phyloP scores from a whole-genome alignment of 2,329 filamentous ascomycete species.

The Rutstroemia sp. region DNA sequence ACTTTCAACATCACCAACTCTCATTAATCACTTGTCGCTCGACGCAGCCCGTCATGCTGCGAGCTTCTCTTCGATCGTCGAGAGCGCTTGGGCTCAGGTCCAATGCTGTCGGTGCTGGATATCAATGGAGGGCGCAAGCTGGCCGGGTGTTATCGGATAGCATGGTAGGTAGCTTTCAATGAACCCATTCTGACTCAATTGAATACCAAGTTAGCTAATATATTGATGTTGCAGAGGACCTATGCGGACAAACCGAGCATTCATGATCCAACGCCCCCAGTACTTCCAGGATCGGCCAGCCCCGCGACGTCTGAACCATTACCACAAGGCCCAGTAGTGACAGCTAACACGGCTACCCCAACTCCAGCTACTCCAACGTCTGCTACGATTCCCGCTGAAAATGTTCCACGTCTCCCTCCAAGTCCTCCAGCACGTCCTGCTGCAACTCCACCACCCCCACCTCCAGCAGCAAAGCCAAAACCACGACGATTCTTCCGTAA shows the following conservation, averaged over 20 bases:
- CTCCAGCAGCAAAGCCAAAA: slow-evolving; percentile 46
- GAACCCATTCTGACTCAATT: slow-evolving; percentile 9
- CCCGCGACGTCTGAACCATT: slow-evolving; percentile 31
- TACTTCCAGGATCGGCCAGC: slow-evolving; percentile 43
- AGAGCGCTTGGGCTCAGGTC: slow-evolving; percentile 51
- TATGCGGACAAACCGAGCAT: slow-evolving; percentile 48
- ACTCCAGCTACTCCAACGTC: slow-evolving; percentile 29
- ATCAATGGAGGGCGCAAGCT: slow-evolving; percentile 49
- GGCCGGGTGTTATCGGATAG: slow-evolving; percentile 29
- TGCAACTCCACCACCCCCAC: slow-evolving; percentile 33
- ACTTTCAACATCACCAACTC: slow-evolving; percentile 17
- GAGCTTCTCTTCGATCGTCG: slow-evolving; percentile 59
- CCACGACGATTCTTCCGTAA: slow-evolving; percentile 65
- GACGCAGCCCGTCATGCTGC: slow-evolving; percentile 55
- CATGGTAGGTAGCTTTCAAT: slow-evolving; percentile 30
- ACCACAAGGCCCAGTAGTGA: slow-evolving; percentile 27
- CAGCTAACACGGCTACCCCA: slow-evolving; percentile 15
- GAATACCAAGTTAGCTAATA: slow-evolving; percentile 7
- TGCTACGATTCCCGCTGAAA: slow-evolving; percentile 41
- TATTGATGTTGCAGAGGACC: slow-evolving; percentile 40
- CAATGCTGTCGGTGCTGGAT: slow-evolving; percentile 43
- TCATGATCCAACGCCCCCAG: slow-evolving; percentile 40
- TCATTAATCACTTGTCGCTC: slow-evolving; percentile 19
- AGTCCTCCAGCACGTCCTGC: slow-evolving; percentile 29
- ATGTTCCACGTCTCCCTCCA: slow-evolving; percentile 39